Evolutionary conservation across 352 stramenopile species (phyloP).

Genomic region (Globisporangium irregulare): DNA sequence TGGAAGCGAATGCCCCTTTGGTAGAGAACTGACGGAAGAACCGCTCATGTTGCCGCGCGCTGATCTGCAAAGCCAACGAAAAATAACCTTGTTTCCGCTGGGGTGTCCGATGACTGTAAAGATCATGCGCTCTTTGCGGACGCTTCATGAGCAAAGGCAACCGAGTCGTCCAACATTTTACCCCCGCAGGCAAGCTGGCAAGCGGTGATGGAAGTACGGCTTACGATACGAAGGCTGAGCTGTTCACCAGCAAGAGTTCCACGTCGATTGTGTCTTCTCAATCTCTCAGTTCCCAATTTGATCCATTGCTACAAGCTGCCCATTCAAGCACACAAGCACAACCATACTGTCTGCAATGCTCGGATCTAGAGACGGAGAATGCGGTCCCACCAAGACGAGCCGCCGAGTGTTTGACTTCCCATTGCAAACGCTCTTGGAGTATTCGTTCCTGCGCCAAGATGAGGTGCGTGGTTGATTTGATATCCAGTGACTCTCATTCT

Average conservation of each 20-base stretch:
- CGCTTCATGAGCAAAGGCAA: background rate
- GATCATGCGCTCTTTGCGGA: background rate
- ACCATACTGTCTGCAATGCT: background rate
- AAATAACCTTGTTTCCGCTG: background rate
- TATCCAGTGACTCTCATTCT: background rate
- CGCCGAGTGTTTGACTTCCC: slow-evolving; percentile 48
- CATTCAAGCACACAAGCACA: background rate
- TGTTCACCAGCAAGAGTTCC: background rate
- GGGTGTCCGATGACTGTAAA: background rate
- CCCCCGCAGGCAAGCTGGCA: too few species aligned
- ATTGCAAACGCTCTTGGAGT: slow-evolving; percentile 31
- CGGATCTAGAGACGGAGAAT: background rate
- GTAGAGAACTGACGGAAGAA: background rate
- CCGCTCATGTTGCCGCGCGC: background rate
- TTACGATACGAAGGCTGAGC: background rate
- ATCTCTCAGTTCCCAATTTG: slow-evolving; percentile 2
- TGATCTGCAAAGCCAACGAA: background rate
- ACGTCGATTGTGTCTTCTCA: background rate
- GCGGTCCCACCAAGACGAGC: slow-evolving; percentile 28
- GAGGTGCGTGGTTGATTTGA: slow-evolving; percentile 19
- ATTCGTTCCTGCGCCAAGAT: slow-evolving; percentile 48
- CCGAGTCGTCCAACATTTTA: background rate
- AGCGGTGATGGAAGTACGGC: too few species aligned
- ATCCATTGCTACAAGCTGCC: background rate
- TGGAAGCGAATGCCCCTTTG: background rate